These are phyloP conservation scores for Aulographum hederae DNA, from an alignment of 2,329 filamentous ascomycete genomes.

Conservation along the genomic window DNA sequence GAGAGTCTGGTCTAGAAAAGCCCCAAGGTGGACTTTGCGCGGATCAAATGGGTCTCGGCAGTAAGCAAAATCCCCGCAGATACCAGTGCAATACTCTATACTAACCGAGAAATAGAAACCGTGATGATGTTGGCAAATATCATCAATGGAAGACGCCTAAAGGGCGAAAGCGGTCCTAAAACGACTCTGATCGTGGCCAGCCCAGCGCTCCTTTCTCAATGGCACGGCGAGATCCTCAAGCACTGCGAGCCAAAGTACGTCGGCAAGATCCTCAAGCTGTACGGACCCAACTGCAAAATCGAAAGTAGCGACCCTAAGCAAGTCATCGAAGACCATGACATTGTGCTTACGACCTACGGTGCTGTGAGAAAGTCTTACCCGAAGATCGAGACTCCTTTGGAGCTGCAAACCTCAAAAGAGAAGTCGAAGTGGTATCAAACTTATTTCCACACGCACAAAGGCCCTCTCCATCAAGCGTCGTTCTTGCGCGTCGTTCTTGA, in stretches of 20 bases:
- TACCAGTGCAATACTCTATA: not conserved
- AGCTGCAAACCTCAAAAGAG: slow-evolving; percentile 17
- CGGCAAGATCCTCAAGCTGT: slow-evolving; percentile 11
- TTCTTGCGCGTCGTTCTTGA: slow-evolving; percentile 29
- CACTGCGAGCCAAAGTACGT: slow-evolving; percentile 10
- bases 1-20: slow-evolving; percentile 21
- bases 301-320: slow-evolving; percentile 8
- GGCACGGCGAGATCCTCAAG: slow-evolving; percentile 15
- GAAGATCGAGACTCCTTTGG: slow-evolving; percentile 17
- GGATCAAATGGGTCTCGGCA: slow-evolving; percentile 24
- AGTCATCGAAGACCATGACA: slow-evolving; percentile 11
- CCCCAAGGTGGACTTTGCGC: slow-evolving; percentile 24
- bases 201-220: slow-evolving; percentile 21
- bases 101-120: slow-evolving; percentile 10
- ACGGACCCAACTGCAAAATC: slow-evolving; percentile 10
- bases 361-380: slow-evolving; percentile 24
- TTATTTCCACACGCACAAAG: slow-evolving; percentile 14
- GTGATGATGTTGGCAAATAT: slow-evolving; percentile 25
- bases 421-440: slow-evolving; percentile 21
- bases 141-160: slow-evolving; percentile 16
- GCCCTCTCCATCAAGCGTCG: slow-evolving; percentile 18
- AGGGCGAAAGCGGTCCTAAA: slow-evolving; percentile 6
- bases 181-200: slow-evolving; percentile 26
- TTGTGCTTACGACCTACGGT: slow-evolving; percentile 23
- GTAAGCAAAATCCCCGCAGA: not conserved